Percentiles rank a stretch among this genome's conserved stretches.
phyloP scores from a whole-genome alignment of 1,284 basidiomycete genomes.

The Melampsora larici-populina region DNA sequence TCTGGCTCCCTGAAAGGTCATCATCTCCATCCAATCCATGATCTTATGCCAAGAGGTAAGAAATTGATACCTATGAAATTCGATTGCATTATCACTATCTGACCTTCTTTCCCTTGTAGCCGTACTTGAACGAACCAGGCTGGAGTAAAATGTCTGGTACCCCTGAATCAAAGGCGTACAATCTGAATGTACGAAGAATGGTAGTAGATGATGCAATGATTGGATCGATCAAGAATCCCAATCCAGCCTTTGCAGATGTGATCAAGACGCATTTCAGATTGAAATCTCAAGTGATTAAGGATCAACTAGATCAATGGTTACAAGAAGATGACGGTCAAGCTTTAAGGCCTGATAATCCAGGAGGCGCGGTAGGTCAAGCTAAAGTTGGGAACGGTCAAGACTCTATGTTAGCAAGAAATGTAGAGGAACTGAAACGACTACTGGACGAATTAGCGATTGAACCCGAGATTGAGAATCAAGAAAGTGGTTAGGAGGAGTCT shows the following conservation, averaged over 20 bases:
- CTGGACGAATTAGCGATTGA: neutral
- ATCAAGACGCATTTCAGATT: slow-evolving; percentile 84
- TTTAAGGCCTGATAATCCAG: neutral
- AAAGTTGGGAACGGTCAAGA: neutral
- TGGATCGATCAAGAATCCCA: slow-evolving; percentile 73
- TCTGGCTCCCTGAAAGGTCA: slow-evolving; percentile 59
- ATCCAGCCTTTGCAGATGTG: slow-evolving; percentile 74
- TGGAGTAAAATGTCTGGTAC: slow-evolving; percentile 67
- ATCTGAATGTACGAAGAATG: slow-evolving; percentile 82
- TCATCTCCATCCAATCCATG: slow-evolving; percentile 91
- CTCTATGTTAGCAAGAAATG: neutral
- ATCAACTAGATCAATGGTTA: slow-evolving; percentile 77
- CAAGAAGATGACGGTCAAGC: slow-evolving; percentile 64
- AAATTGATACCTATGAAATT: neutral
- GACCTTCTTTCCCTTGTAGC: slow-evolving; percentile 61
- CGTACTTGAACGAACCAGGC: slow-evolving; percentile 80
- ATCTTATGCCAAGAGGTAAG: slow-evolving; percentile 56
- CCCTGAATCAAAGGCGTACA: slow-evolving; percentile 49
- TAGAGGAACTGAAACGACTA: neutral
- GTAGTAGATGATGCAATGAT: slow-evolving; percentile 81
- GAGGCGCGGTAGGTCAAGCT: neutral
- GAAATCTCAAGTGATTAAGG: slow-evolving; percentile 66
- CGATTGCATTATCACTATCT: slow-evolving; percentile 54
- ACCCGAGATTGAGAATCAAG: neutral
- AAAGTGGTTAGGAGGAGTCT: no score